A percentile compares a stretch with the other conserved stretches of the same genome.
Conservation (phyloP, 2,329 filamentous ascomycete species). For the Zopfia rhizophila region DNA sequence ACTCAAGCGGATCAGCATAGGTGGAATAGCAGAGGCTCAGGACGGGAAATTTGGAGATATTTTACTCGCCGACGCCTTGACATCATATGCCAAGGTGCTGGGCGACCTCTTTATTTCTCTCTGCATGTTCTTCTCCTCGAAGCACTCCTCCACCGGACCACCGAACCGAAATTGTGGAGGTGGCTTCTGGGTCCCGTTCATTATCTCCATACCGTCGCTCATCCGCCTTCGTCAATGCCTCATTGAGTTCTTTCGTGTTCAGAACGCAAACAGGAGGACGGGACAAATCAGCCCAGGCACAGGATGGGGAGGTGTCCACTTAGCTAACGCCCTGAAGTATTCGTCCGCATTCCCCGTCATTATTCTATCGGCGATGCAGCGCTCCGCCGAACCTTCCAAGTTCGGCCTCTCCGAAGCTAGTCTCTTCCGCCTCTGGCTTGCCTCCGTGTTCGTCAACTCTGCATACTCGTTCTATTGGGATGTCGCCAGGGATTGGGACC, state of each 20-base stretch:
- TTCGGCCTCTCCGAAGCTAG: slow-evolving; percentile 65
- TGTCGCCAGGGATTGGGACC: slow-evolving; percentile 94
- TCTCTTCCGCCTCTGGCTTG: slow-evolving; percentile 68
- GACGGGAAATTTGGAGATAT: slow-evolving; percentile 97
- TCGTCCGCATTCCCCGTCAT: slow-evolving; percentile 94
- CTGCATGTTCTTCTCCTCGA: slow-evolving; percentile 86
- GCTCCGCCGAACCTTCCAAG: slow-evolving; percentile 65
- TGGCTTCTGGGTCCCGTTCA: slow-evolving; percentile 79
- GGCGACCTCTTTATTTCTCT: slow-evolving; percentile 88
- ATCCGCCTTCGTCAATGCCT: slow-evolving; percentile 93
- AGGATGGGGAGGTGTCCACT: slow-evolving; percentile 84
- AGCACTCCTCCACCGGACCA: slow-evolving; percentile 77
- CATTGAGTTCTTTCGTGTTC: slow-evolving; percentile 83
- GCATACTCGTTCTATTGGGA: slow-evolving; percentile 99
- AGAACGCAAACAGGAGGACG: slow-evolving; percentile 59
- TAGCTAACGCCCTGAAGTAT: slow-evolving; percentile 96
- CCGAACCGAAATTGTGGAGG: slow-evolving; percentile 87
- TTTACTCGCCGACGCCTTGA: slow-evolving; percentile 90
- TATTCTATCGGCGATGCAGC: slow-evolving; percentile 78
- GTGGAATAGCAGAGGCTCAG: slow-evolving; percentile 84
- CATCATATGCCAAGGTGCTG: slow-evolving; percentile 91
- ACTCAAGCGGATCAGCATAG: slow-evolving; percentile 80
- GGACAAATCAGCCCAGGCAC: slow-evolving; percentile 54
- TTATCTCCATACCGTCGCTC: slow-evolving; percentile 83
- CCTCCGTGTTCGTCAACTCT: slow-evolving; percentile 82